Evolutionary conservation across 352 stramenopile genomes (phyloP).

Genomic region (Pythium dissotocum): DNA sequence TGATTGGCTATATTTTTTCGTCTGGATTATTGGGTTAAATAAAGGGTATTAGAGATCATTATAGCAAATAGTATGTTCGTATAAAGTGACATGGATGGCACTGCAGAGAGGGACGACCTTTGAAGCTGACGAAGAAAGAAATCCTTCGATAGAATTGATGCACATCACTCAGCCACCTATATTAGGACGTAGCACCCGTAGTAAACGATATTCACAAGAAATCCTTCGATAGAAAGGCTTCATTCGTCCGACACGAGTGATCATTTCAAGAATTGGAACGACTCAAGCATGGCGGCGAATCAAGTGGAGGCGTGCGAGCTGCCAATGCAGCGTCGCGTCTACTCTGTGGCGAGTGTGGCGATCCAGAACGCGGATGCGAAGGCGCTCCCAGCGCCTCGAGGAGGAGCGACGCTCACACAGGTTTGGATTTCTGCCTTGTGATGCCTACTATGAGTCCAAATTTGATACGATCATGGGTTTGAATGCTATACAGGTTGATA

Average conservation of each 20-base stretch:
- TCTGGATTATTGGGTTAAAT: not conserved
- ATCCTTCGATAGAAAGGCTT: conserved; percentile 4
- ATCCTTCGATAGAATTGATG: conserved; percentile 10
- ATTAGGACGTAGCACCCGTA: no score
- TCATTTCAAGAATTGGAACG: not conserved
- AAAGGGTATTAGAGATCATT: not conserved
- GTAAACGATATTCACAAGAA: no score
- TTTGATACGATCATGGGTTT: no score
- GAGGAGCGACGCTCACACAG: conserved; percentile 60
- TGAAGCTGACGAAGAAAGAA: not conserved
- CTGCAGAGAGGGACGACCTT: not conserved
- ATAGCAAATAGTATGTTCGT: not conserved
- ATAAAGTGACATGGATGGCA: not conserved
- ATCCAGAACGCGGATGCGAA: not conserved
- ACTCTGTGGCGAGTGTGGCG: not conserved
- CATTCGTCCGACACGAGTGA: no score
- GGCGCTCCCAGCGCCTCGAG: conserved; percentile 30
- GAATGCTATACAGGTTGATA: not conserved
- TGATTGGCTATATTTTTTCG: not conserved
- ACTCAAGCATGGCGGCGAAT: not conserved
- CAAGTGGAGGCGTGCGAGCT: not conserved
- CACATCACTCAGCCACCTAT: no score
- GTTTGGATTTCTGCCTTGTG: conserved; percentile 26
- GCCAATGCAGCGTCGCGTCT: not conserved
- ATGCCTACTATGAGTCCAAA: not conserved